A percentile compares a stretch with the other conserved stretches of the same genome.
These are phyloP conservation scores for Angophora floribunda DNA, from an alignment of 345 rosid genomes.

Conservation along the genomic window DNA sequence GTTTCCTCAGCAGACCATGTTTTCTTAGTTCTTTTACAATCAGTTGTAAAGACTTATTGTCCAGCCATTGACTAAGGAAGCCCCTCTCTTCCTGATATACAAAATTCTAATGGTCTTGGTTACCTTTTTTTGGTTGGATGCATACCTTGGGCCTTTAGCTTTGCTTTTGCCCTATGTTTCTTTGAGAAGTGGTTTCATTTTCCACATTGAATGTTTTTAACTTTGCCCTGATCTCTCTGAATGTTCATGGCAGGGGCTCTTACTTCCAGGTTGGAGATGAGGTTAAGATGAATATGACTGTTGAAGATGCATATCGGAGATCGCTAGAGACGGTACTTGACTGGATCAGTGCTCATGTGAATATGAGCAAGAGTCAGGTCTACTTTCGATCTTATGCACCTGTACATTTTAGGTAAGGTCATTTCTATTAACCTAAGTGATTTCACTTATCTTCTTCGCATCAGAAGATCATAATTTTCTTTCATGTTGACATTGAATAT, in stretches of 20 bases:
- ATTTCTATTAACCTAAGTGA: background rate
- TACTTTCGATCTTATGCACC: constrained; percentile 71
- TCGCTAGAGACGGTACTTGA: constrained; percentile 40
- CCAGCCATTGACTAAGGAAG: background rate
- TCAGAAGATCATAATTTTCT: background rate
- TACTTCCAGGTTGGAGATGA: constrained; percentile 57
- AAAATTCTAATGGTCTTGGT: background rate
- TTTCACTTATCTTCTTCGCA: background rate
- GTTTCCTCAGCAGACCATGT: background rate
- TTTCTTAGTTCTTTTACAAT: background rate
- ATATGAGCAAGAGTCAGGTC: constrained; percentile 47
- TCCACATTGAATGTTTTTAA: background rate
- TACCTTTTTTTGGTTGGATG: background rate
- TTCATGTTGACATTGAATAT: background rate
- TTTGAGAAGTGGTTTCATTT: background rate
- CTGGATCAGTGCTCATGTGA: constrained; percentile 47
- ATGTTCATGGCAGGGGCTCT: constrained; percentile 36
- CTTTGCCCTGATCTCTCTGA: background rate
- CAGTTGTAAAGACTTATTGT: background rate
- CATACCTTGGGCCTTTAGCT: background rate
- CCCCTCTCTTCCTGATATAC: background rate
- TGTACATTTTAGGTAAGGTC: constrained; percentile 67
- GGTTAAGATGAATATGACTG: constrained; percentile 52
- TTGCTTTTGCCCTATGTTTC: background rate
- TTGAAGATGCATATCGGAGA: constrained; percentile 45